These are phyloP conservation scores for Candida vartiovaarae DNA, from an alignment of 805 yeast species.

Conservation along the genomic window DNA sequence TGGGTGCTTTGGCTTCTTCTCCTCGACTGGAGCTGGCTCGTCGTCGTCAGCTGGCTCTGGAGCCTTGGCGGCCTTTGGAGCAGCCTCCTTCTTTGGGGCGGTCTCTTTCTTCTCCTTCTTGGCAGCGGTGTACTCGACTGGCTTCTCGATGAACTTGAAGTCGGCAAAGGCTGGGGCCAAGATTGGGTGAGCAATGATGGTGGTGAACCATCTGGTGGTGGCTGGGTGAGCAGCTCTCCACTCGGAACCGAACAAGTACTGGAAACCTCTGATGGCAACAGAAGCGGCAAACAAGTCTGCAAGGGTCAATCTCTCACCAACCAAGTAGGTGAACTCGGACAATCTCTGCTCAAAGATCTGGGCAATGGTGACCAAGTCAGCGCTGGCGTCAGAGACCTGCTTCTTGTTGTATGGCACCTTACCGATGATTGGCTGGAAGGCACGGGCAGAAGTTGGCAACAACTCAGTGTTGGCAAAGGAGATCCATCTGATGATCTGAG, in stretches of 20 bases:
- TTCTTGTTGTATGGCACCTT: slow-evolving; percentile 72
- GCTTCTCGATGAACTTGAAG: slow-evolving; percentile 55
- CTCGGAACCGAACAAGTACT: slow-evolving; percentile 51
- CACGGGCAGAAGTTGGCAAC: slow-evolving; percentile 36
- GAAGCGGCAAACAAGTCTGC: slow-evolving; percentile 60
- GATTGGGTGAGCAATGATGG: slow-evolving; percentile 40
- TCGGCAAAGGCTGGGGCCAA: slow-evolving; percentile 42
- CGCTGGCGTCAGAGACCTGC: slow-evolving; percentile 39
- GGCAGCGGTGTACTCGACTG: slow-evolving; percentile 62
- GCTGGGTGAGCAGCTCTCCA: slow-evolving; percentile 62
- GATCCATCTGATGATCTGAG: slow-evolving; percentile 61
- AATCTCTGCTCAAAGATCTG: slow-evolving; percentile 50
- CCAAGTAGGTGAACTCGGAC: slow-evolving; percentile 56
- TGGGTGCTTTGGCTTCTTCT: slow-evolving; percentile 87
- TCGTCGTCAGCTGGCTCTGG: slow-evolving; percentile 31
- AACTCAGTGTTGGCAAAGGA: slow-evolving; percentile 71
- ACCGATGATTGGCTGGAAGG: slow-evolving; percentile 60
- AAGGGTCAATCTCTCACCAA: slow-evolving; percentile 55
- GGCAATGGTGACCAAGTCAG: slow-evolving; percentile 29
- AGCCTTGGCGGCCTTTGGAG: slow-evolving; percentile 26
- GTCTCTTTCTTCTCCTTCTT: slow-evolving; percentile 51
- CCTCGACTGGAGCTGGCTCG: slow-evolving; percentile 39
- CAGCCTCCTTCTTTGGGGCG: slow-evolving; percentile 27
- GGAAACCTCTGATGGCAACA: slow-evolving; percentile 47
- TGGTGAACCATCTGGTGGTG: slow-evolving; percentile 64